phyloP scores from a whole-genome alignment of 78 protist genomes.

The Dictyostelium brefeldianum region DNA sequence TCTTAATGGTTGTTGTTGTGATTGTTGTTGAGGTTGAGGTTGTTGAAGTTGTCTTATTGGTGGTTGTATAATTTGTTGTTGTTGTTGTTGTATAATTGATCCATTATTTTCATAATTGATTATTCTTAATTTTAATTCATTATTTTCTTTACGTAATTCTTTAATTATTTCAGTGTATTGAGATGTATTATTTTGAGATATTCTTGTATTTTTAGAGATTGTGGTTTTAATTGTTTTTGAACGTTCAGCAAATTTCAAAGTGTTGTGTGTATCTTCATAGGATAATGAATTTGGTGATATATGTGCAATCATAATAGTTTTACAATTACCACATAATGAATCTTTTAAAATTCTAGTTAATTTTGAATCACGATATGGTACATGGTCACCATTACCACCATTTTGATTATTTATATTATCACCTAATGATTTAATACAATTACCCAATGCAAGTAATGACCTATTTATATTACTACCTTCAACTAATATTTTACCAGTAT shows the following conservation, averaged over 20 bases:
- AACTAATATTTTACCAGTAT: conserved; percentile 85
- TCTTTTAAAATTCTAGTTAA: conserved; percentile 98
- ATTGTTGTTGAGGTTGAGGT: conserved; percentile 1
- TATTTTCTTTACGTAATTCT: conserved; percentile 71
- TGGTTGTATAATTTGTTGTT: neutral
- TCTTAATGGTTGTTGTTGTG: neutral
- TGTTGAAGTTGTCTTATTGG: neutral
- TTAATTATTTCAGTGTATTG: conserved; percentile 84
- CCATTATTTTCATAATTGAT: neutral
- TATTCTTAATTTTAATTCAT: conserved; percentile 56
- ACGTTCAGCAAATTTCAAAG: conserved; percentile 97
- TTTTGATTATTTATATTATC: conserved; percentile 9
- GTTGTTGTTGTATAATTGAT: neutral
- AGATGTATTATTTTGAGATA: conserved; percentile 53
- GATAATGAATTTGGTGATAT: conserved; percentile 86
- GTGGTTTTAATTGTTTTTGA: conserved; percentile 86
- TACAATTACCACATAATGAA: conserved; percentile 97
- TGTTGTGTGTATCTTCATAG: conserved; percentile 95
- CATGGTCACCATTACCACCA: neutral
- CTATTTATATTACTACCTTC: conserved; percentile 98
- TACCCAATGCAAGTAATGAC: conserved; percentile 97
- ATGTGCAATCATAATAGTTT: conserved; percentile 97
- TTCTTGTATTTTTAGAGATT: conserved; percentile 60
- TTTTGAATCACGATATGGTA: conserved; percentile 98
- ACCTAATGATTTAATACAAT: conserved; percentile 96